A percentile compares a stretch with the other conserved stretches of the same genome.
These are phyloP conservation scores for Amanita molliuscula DNA, from an alignment of 768 basidiomycete species.

Conservation along the genomic window DNA sequence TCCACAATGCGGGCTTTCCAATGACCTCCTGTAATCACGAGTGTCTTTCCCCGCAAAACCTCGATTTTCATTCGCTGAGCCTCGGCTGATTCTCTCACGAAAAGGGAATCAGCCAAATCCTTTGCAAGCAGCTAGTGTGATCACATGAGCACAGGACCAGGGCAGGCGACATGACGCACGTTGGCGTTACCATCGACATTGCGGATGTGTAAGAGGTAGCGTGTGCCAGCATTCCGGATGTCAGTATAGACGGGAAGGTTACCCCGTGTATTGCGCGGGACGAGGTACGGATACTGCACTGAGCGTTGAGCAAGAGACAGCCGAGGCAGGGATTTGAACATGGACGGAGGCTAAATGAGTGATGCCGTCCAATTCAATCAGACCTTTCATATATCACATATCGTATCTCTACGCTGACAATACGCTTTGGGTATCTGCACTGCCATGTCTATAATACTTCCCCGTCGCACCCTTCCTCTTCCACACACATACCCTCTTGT, in stretches of 20 bases:
- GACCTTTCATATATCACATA: no score
- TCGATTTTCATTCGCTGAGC: constrained; percentile 39
- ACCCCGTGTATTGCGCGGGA: constrained; percentile 57
- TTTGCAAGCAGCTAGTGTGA: constrained; percentile 42
- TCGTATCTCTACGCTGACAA: no score
- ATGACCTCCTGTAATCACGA: constrained; percentile 51
- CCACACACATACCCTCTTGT: no score
- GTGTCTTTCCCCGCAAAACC: constrained; percentile 36
- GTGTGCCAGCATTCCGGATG: constrained; percentile 54
- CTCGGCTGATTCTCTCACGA: constrained; percentile 33
- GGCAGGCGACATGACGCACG: constrained; percentile 28
- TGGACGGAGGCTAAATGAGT: background rate
- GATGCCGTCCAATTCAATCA: background rate
- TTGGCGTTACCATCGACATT: constrained; percentile 57
- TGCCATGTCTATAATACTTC: no score
- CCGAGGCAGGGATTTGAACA: background rate
- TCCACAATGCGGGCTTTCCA: constrained; percentile 52
- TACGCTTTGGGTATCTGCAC: no score
- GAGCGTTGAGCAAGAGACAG: background rate
- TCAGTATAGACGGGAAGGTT: constrained; percentile 71
- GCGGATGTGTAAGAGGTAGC: constrained; percentile 47
- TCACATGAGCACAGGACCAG: constrained; percentile 10
- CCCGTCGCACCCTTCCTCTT: no score
- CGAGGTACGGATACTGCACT: constrained; percentile 35
- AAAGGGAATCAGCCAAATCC: constrained; percentile 44